Evolutionary conservation across 768 basidiomycete genomes (phyloP).

Genomic region (Filobasidium wieringae): DNA sequence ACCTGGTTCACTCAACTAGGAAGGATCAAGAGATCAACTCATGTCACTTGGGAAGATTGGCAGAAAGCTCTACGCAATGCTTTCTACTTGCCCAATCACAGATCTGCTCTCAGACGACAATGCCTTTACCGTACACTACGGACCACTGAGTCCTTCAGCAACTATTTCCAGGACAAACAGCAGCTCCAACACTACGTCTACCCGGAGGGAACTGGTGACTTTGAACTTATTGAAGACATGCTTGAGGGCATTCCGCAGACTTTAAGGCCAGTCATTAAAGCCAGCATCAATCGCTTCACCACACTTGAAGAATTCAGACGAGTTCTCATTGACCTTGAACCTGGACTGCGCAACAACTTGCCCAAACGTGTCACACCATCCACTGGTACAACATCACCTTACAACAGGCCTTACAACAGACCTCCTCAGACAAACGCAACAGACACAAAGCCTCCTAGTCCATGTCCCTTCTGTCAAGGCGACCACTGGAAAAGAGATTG

Average conservation of each 20-base stretch:
- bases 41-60: neutral
- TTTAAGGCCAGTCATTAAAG: neutral
- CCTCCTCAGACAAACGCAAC: neutral
- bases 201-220: neutral
- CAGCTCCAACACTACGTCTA: neutral
- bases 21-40: neutral
- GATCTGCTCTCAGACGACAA: neutral
- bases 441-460: neutral
- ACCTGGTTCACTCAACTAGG: conserved; percentile 5
- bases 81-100: conserved; percentile 3
- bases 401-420: neutral
- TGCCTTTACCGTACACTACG: neutral
- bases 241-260: conserved; percentile 1
- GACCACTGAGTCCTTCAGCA: neutral
- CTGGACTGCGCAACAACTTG: neutral
- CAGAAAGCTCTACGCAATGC: neutral
- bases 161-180: conserved; percentile 5
- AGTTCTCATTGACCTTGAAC: conserved; percentile 8
- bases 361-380: too few relatives aligned
- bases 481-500: conserved; percentile 4
- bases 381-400: neutral
- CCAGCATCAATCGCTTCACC: neutral
- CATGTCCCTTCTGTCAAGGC: neutral
- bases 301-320: conserved; percentile 2
- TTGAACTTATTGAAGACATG: conserved; percentile 7